Evolutionary conservation across 768 basidiomycete species (phyloP), one percentile per base, ranked within the genome.

Genomic region (Lenzites betulinus): DNA sequence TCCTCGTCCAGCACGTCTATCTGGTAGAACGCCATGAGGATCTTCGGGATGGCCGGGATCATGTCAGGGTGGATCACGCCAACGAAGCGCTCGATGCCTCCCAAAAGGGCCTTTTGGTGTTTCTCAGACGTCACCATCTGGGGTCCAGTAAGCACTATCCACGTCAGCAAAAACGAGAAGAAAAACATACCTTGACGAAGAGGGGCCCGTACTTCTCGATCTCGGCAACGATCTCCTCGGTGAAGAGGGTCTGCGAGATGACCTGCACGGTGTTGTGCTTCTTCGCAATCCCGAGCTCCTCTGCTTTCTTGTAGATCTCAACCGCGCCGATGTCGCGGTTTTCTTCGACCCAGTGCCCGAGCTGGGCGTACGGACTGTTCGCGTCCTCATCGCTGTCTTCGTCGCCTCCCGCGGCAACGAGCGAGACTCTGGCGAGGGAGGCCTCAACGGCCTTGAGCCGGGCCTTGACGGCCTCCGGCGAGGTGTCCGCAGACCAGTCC

Each of bases 21-120:
- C 74, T 98, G 95, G 74, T 98, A 99, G 67, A 97, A 83, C 13
- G 75, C 84, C 95, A 98, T 98, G 61, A 99, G 81, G 65, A 97
- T 86, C 74, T 96, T 96, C 18, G 95, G 94, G 12, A 97, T 85
- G 5, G 79, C 68, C 3, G 86, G 74, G 51, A 91, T 75, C 41
- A 93, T 79, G 16, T 90, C 87, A 7, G 92, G 90, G 65, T 92
- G 75, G 20, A 82, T 74, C 58, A 93, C 75, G 50, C 93, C 96
- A 51, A 91, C 85, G 57, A 88, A 79, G 18, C 92, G 90, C 72
- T 99, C 97, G 50, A 98, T 77, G 53, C 97, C 97, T 26, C 97
- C 97, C 7, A 98, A 81, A 30, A 99, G 78, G 0, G 95, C 80
- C 75, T 98, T 99, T 74, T 97, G 93, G 68, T 96, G 92, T 74